Evolutionary conservation across 2,329 filamentous ascomycete species (phyloP), one percentile per base, ranked within the genome.

Genomic region (Diaporthe australafricana): DNA sequence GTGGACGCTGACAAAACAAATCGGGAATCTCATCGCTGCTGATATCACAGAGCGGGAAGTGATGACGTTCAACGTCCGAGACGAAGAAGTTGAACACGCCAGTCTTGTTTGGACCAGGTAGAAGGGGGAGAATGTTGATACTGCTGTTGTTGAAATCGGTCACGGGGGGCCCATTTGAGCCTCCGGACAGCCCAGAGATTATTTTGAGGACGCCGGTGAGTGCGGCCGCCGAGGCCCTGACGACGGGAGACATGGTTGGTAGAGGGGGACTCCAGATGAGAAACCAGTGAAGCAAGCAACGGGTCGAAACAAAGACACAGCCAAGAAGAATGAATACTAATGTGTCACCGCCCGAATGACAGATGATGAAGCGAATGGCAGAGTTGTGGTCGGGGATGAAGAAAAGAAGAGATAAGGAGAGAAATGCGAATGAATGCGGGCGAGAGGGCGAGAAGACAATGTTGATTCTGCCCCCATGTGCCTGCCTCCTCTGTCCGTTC

Each of bases 231-330:
- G 48, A 45, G 42, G 48, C 63, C 35, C 47, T 52, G 57, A 48
- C 32, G 52, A 70, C 7, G 17, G 70, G 57, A 47, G 72, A 53
- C 72, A 73, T 73, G 72, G 47, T 47, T 47, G 47, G 9, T 38
- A 20, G 22, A 30, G 27, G 25, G n/a, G 50, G n/a, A 17, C 25
- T 56, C n/a, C 14, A 16, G 32, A 56, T 42, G 32, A 30, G 20
- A 7, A 38, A 52, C 22, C 35, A 25, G 17, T 7, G n/a, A 47
- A 53, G 27, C 20, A 70, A 17, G 27, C 5, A 30, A 9, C 63
- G 7, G 32, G 25, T 38, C 27, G 47, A 22, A 47, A 52, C 53
- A 53, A 17, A 48, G 68, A 68, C 55, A 68, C 68, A 68, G 60
- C 45, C 53, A 71, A 68, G 25, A 52, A n/a, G 42, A 50, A 35